Conservation (phyloP, 495 filamentous ascomycete species). For the Neurospora africana region DNA sequence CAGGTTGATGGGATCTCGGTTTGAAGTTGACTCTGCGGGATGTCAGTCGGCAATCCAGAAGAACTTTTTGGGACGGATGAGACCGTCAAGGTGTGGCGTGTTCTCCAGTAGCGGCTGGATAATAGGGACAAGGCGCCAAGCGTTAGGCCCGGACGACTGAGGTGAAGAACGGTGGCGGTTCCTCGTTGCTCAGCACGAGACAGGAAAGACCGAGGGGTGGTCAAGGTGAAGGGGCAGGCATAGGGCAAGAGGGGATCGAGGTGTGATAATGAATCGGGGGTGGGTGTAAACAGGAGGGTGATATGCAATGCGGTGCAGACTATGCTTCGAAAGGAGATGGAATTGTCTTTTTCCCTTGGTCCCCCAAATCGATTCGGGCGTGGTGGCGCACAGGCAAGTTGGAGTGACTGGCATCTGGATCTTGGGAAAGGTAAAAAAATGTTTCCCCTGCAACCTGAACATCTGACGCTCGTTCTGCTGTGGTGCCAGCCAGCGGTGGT, state of each 20-base stretch:
- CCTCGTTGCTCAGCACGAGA: neutral
- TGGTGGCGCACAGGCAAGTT: constrained; percentile 1
- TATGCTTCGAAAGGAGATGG: neutral
- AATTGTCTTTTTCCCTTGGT: constrained; percentile 3
- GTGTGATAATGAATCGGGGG: neutral
- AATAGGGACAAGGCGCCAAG: neutral
- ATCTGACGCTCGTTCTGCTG: neutral
- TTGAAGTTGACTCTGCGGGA: constrained; percentile 8
- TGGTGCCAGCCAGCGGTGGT: neutral
- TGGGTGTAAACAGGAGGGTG: neutral
- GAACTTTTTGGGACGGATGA: neutral
- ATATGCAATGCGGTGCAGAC: neutral
- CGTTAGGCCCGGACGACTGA: neutral
- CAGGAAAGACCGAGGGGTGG: neutral
- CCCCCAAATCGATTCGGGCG: constrained; percentile 3
- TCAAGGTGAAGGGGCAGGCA: neutral
- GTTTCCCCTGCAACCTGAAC: constrained; percentile 7
- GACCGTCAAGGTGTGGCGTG: neutral
- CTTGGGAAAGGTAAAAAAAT: constrained; percentile 13
- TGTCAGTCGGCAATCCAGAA: constrained; percentile 8
- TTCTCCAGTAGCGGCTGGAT: neutral
- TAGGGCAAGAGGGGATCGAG: neutral
- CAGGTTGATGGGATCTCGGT: constrained; percentile 8
- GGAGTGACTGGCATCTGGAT: constrained; percentile 3
- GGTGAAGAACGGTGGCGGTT: neutral